phyloP scores from a whole-genome alignment of 1,139 yeast species.

The Lodderomyces margitis region DNA sequence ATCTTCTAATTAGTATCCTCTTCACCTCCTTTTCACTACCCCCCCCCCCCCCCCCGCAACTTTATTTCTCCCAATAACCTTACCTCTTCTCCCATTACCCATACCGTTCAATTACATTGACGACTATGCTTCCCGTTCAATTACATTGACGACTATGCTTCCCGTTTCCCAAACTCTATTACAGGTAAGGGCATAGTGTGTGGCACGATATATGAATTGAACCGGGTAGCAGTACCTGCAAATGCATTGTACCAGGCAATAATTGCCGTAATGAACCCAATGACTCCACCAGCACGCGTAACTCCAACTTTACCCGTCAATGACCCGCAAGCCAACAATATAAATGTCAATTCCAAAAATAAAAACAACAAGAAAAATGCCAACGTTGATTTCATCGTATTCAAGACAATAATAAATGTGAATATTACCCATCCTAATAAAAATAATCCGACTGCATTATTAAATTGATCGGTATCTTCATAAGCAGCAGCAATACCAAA shows the following conservation, averaged over 20 bases:
- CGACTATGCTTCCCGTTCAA: background rate
- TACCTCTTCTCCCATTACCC: no score
- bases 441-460: slow-evolving; percentile 41
- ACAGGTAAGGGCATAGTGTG: slow-evolving; percentile 21
- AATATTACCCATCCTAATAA: slow-evolving; percentile 46
- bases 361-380: slow-evolving; percentile 37
- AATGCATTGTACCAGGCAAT: slow-evolving; percentile 42
- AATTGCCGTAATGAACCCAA: slow-evolving; percentile 40
- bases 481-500: slow-evolving; percentile 62
- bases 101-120: background rate
- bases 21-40: no score
- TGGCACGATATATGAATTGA: slow-evolving; percentile 31
- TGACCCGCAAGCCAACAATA: slow-evolving; percentile 41
- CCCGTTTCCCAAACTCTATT: no score
- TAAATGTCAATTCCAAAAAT: slow-evolving; percentile 35
- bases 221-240: slow-evolving; percentile 32
- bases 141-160: background rate
- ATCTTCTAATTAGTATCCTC: no score
- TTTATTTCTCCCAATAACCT: no score
- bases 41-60: no score
- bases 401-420: slow-evolving; percentile 36
- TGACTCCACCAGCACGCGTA: slow-evolving; percentile 44
- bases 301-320: slow-evolving; percentile 30
- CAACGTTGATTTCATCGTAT: slow-evolving; percentile 45
- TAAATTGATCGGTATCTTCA: slow-evolving; percentile 29